Evolutionary conservation across 805 yeast species (phyloP), one percentile per base, ranked within the genome.

Genomic region (Kluyveromyces starmeri): DNA sequence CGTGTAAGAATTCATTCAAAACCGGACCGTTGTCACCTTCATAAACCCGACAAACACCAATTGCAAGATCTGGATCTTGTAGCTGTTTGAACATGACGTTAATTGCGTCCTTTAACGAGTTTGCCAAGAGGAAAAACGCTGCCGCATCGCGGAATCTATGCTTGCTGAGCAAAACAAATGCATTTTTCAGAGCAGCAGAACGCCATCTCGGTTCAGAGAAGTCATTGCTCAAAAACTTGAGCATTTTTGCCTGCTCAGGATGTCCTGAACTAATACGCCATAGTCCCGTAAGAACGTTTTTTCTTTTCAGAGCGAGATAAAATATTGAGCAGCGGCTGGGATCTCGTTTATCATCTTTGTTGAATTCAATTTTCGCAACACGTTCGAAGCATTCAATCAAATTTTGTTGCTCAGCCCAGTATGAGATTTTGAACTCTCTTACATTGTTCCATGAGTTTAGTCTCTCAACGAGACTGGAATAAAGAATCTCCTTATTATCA

Each of bases 131-230:
- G 57, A 89, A 89, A 53, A 92, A 88, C 15, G 79, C 76, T 0
- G 96, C 96, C 0, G 96, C 94, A 56, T 86, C 94, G 53, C 71
- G 61, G 49, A 70, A 83, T 27, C 97, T 64, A 55, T 88, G 98
- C 49, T 85, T 85, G 41, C 96, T 83, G 43, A 92, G 56, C 27
- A 89, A 61, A 0, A 84, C 97, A 64, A 75, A 89, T 0, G 97
- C 97, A 59, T 89, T 89, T 50, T 92, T 92, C 47, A 76, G 58
- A 0, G 97, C 96, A 1, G 96, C 96, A 0, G 83, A 67, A 45
- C 67, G 73, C 96, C 96, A 88, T 33, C 96, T 65, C 11, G 69
- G 67, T 35, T 77, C 73, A 4, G 62, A 59, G 54, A 88, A 89
- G 50, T 92, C 92, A 51, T 88, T 80, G 14, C 66, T 64, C 46